Base-by-base conservation (phyloP, 768 basidiomycete genomes). In the Multifurca ochricompacta region DNA sequence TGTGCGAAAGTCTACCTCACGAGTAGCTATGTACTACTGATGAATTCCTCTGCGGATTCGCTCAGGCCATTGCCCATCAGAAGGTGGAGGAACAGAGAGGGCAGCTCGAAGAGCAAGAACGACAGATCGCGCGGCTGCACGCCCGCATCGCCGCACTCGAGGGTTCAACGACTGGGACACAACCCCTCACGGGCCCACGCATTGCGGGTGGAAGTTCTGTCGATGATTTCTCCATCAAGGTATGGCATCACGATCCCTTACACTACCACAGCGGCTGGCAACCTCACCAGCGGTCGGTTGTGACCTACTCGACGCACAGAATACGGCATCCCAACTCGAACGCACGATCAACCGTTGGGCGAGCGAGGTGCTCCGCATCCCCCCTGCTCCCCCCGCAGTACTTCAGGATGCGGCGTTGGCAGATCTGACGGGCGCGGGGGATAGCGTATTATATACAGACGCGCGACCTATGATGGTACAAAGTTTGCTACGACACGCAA, bases 141-240 rank as follows among this genome's bases (percentile, higher is more conserved):
- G 76, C 76, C 2, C 80, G 87, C 34, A 89, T 93, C 60, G 75
- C 80, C 7, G 67, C 82, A 6, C 74, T 91, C 44, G 89, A 93
- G 68, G 91, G 89, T 11, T 74, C 78, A 13, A 66, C 74, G 31
- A 73, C 75, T 27, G 35, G 10, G 11, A 25, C 48, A 27, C 61
- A 48, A 30, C 34, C 60, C 70, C 36, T 70, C 69, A 49, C 71
- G 67, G 54, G 47, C 48, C 35, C 43, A 2, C 63, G 16, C 39
- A 70, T 65, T 18, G 76, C 74, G 41, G 77, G 79, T 56, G 79
- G 80, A 23, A 81, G 77, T 63, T 83, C 86, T 0, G 76, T 91
- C 42, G 90, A 91, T 64, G 89, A 93, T 66, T 91, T 91, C 68
- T 90, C 89, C 4, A 91, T 93, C 72, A 86, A 82, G 74, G 89